These are phyloP conservation scores for Trichophyton equinum DNA, from an alignment of 2,329 filamentous ascomycete genomes.

Conservation along the genomic window DNA sequence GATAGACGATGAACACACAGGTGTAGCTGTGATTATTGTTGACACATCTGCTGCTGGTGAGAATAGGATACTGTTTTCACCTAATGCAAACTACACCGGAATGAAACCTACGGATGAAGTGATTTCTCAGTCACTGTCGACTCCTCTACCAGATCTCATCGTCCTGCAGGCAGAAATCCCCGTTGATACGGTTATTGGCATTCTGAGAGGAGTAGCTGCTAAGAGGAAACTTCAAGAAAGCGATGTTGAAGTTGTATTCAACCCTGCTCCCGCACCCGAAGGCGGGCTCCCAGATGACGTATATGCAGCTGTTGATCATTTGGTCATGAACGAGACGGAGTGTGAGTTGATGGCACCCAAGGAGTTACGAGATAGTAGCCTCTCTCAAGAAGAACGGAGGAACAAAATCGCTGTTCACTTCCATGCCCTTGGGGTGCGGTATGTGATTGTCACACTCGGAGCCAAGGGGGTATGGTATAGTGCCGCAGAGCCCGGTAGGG, in stretches of 20 bases:
- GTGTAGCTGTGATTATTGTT: slow-evolving; percentile 63
- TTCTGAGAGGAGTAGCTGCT: slow-evolving; percentile 34
- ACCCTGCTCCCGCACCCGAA: slow-evolving; percentile 78
- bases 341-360: slow-evolving; percentile 57
- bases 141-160: slow-evolving; percentile 47
- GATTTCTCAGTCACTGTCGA: slow-evolving; percentile 23
- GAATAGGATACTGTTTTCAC: slow-evolving; percentile 63
- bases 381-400: slow-evolving; percentile 34
- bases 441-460: slow-evolving; percentile 75
- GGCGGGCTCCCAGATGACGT: slow-evolving; percentile 52
- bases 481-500: slow-evolving; percentile 37
- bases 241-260: slow-evolving; percentile 58
- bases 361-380: slow-evolving; percentile 19
- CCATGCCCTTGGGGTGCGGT: slow-evolving; percentile 54
- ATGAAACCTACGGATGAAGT: slow-evolving; percentile 30
- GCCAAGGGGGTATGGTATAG: slow-evolving; percentile 62
- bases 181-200: slow-evolving; percentile 49
- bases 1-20: slow-evolving; percentile 43
- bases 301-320: slow-evolving; percentile 57
- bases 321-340: slow-evolving; percentile 87
- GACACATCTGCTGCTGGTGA: slow-evolving; percentile 56
- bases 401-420: slow-evolving; percentile 51
- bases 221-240: slow-evolving; percentile 32
- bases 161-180: slow-evolving; percentile 72
- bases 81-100: slow-evolving; percentile 53